These are phyloP conservation scores for Saturnispora dispora DNA, from an alignment of 805 yeast species.

Conservation along the genomic window DNA sequence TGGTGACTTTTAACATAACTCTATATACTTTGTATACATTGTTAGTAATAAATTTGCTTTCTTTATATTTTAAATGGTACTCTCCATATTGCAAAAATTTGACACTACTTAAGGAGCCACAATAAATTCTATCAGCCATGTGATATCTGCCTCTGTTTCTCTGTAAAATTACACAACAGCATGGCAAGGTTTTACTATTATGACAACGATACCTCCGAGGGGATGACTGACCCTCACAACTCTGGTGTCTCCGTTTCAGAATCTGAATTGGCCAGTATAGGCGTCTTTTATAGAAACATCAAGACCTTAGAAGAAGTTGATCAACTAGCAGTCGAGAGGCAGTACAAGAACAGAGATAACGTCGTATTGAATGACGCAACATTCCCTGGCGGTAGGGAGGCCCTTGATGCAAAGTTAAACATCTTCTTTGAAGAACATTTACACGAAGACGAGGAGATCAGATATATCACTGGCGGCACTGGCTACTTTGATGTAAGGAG, in stretches of 20 bases:
- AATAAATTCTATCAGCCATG: background rate
- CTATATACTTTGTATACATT: background rate
- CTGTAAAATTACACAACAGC: background rate
- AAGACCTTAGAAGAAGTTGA: slow-evolving; percentile 49
- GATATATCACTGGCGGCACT: slow-evolving; percentile 81
- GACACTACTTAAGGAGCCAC: background rate
- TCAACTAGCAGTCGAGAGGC: slow-evolving; percentile 54
- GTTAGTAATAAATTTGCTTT: background rate
- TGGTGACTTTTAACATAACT: background rate
- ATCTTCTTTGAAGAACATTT: slow-evolving; percentile 76
- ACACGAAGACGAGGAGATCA: slow-evolving; percentile 95
- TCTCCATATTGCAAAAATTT: background rate
- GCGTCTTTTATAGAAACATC: slow-evolving; percentile 56
- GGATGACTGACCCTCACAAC: slow-evolving; percentile 63
- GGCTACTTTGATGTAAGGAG: slow-evolving; percentile 88
- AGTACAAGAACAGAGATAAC: slow-evolving; percentile 73
- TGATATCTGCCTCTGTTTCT: background rate
- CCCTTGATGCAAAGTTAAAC: slow-evolving; percentile 54
- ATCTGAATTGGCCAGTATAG: slow-evolving; percentile 46
- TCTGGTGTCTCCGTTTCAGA: slow-evolving; percentile 50
- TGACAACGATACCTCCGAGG: slow-evolving; percentile 48
- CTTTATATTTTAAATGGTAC: background rate
- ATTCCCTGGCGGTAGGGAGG: slow-evolving; percentile 52
- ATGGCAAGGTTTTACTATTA: slow-evolving; percentile 41
- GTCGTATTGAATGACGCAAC: slow-evolving; percentile 51